phyloP scores from a whole-genome alignment of 805 yeast species.

The Debaryomyces prosopidis region DNA sequence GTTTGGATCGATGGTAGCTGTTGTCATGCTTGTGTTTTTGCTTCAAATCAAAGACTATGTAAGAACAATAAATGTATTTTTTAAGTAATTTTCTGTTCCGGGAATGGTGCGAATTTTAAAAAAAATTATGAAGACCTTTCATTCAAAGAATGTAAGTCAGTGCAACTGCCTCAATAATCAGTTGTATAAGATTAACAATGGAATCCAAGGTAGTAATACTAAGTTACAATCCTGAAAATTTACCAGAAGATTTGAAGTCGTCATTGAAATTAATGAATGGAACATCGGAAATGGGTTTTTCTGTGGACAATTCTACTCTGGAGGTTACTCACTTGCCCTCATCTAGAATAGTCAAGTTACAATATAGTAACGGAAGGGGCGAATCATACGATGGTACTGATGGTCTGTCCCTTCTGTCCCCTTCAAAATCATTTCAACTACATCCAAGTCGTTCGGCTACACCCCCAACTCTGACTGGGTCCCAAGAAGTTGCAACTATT shows the following conservation, averaged over 20 bases:
- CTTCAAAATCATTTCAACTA: neutral
- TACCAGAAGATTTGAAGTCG: neutral
- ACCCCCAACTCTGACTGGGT: neutral
- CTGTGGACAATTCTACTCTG: neutral
- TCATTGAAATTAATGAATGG: neutral
- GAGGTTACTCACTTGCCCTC: neutral
- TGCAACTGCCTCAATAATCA: no score
- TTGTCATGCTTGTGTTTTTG: slow-evolving; percentile 23
- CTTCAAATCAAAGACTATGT: no score
- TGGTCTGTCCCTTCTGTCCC: neutral
- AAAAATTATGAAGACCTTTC: neutral
- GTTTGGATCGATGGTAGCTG: slow-evolving; percentile 22
- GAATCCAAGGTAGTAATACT: slow-evolving; percentile 10
- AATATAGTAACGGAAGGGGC: slow-evolving; percentile 1
- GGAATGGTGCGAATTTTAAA: neutral
- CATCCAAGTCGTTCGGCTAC: neutral
- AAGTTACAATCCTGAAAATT: slow-evolving; percentile 10
- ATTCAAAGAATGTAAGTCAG: neutral
- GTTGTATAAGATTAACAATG: neutral
- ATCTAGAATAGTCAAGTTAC: slow-evolving; percentile 8
- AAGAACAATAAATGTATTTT: no score
- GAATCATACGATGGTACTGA: neutral
- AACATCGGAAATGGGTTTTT: neutral
- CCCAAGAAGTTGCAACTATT: slow-evolving; percentile 6
- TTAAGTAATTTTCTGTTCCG: no score